Evolutionary conservation across 768 basidiomycete species (phyloP).

Genomic region (Clavaria fumosa): DNA sequence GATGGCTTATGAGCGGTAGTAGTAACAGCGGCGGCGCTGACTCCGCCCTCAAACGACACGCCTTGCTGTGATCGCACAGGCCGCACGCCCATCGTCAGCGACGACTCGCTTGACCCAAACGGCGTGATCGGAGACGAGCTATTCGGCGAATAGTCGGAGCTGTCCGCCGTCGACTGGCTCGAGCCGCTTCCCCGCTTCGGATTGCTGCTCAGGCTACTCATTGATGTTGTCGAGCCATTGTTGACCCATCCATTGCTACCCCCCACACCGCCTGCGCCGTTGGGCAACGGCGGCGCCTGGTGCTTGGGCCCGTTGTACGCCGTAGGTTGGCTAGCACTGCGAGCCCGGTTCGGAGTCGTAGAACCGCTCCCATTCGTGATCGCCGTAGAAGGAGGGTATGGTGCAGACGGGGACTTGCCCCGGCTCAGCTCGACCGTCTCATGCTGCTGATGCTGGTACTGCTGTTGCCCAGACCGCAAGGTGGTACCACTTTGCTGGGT

Average conservation of each 20-base stretch:
- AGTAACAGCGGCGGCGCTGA: too few relatives aligned
- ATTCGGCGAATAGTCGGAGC: conserved; percentile 75
- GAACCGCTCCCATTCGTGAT: conserved; percentile 13
- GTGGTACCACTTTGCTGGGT: conserved; percentile 39
- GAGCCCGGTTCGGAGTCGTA: conserved; percentile 37
- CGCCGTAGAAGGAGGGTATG: conserved; percentile 22
- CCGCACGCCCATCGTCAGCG: too few relatives aligned
- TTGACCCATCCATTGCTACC: too few relatives aligned
- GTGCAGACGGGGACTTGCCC: too few relatives aligned
- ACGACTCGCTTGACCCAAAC: conserved; percentile 81
- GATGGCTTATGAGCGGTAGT: too few relatives aligned
- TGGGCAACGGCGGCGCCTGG: conserved; percentile 40
- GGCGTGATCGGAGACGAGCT: conserved; percentile 80
- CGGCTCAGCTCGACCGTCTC: too few relatives aligned
- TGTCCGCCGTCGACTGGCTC: conserved; percentile 68
- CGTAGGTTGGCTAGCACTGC: conserved; percentile 69
- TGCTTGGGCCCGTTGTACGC: conserved; percentile 45
- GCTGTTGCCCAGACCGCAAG: too few relatives aligned
- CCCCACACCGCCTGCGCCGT: too few relatives aligned
- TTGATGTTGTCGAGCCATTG: conserved; percentile 15
- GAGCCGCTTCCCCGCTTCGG: conserved; percentile 74
- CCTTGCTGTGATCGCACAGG: too few relatives aligned
- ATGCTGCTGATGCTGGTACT: too few relatives aligned
- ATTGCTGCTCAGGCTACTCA: conserved; percentile 20
- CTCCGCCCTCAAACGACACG: too few relatives aligned